Percentiles rank a stretch among this genome's conserved stretches.
Evolutionary conservation across 495 filamentous ascomycete genomes (phyloP).

Genomic region (Stereocaulon alpinum): DNA sequence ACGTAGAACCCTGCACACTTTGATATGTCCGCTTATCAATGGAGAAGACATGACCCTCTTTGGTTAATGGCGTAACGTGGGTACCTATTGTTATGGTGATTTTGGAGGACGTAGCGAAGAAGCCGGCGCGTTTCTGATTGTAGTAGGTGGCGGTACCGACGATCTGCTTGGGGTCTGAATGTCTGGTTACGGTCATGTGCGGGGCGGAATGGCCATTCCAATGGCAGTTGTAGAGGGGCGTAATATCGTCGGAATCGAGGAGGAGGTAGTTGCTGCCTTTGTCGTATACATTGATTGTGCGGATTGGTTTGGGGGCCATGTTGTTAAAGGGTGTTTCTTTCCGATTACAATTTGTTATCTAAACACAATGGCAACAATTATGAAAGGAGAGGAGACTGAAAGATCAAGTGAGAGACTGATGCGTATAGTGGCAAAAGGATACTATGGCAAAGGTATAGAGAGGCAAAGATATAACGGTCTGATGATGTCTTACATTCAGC

Average conservation of each 20-base stretch:
- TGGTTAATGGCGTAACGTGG: neutral
- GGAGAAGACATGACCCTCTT: neutral
- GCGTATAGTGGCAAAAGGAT: neutral
- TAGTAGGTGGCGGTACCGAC: slow-evolving; percentile 3
- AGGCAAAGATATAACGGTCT: neutral
- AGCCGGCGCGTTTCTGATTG: neutral
- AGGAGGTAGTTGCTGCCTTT: slow-evolving; percentile 4
- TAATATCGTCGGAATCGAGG: neutral
- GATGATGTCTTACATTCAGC: neutral
- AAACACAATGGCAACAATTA: too few relatives aligned
- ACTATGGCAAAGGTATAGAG: neutral
- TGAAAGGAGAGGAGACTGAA: neutral
- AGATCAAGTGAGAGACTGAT: too few relatives aligned
- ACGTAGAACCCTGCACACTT: neutral
- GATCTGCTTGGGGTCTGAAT: neutral
- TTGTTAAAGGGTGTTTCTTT: neutral
- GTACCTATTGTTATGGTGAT: neutral
- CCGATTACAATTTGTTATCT: too few relatives aligned
- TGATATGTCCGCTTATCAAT: neutral
- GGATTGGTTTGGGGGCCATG: neutral
- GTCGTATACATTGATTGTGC: neutral
- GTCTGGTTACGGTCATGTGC: slow-evolving; percentile 3
- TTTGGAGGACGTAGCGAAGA: neutral
- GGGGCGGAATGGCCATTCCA: neutral
- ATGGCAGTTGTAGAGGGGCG: slow-evolving; percentile 5